Evolutionary conservation across 768 basidiomycete genomes (phyloP), one percentile per base, ranked within the genome.

Genomic region (Naganishia antarctica): DNA sequence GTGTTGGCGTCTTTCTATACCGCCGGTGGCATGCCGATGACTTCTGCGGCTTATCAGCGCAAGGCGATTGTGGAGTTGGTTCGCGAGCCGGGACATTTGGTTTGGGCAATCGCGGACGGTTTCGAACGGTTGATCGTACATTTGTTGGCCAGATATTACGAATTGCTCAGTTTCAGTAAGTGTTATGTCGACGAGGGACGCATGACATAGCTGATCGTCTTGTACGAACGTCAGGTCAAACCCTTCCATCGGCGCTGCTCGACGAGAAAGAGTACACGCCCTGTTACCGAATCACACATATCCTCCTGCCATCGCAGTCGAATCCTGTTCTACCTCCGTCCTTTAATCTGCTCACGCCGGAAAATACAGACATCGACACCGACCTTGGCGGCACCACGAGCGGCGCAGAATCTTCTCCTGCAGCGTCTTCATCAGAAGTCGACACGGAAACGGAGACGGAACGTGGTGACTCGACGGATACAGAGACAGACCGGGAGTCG

Each of bases 101-200:
- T 73, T 7, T 74, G 74, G 74, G 66, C 67, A 2, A 62, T 74
- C 5, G 58, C 68, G 15, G 76, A 77, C 40, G 58, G 65, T 5
- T 77, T 74, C 46, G 76, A 77, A 47, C 47, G 76, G 57, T 60
- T 75, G 43, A 71, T 77, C 4, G 68, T 76, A 3, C 76, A 77
- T 61, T 59, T 77, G 9, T 31, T 77, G 9, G 65, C 59, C 0
- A 60, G 76, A 34, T 77, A 77, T 47, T 77, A 75, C 43, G 73
- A 74, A 44, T 64, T 75, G 16, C 43, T 73, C 13, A 72, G 73
- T 41, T 77, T 74, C 70, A 76, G 74, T 75, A 59, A 72, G 73
- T 70, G 5, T 3, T 18, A 46, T 32, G 46, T 31, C 37, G n/a
- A n/a, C n/a, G n/a, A 3, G 34, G 15, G 0, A 31, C 31, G 6